Evolutionary conservation across 768 basidiomycete species (phyloP).

Genomic region (Phaeotremella fagi): DNA sequence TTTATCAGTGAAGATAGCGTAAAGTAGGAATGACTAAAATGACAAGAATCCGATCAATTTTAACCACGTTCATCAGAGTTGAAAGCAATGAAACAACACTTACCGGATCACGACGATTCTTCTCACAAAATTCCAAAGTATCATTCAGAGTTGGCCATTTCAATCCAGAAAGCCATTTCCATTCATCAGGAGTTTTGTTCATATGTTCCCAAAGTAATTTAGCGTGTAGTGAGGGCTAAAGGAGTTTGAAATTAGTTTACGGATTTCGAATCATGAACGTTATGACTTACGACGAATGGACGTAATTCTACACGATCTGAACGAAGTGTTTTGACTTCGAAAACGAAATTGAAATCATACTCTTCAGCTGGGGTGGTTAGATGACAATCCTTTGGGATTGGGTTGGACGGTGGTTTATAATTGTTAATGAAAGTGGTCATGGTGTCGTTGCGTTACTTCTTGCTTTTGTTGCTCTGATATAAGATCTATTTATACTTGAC

Average conservation of each 20-base stretch:
- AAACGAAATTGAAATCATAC: constrained; percentile 42
- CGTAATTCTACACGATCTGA: constrained; percentile 38
- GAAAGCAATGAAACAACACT: background rate
- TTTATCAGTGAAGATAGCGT: constrained; percentile 30
- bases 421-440: constrained; percentile 1
- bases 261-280: background rate
- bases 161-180: background rate
- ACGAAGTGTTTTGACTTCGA: constrained; percentile 26
- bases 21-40: constrained; percentile 14
- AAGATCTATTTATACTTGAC: too few species aligned
- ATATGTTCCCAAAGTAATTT: constrained; percentile 15
- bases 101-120: background rate
- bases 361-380: constrained; percentile 23
- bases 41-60: too few species aligned
- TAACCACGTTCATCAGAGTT: background rate
- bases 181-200: background rate
- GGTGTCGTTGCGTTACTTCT: too few species aligned
- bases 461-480: too few species aligned
- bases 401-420: background rate
- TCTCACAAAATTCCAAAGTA: background rate
- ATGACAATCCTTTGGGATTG: constrained; percentile 7
- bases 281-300: constrained; percentile 34
- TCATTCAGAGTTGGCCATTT: background rate
- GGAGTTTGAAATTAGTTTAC: background rate
- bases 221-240: constrained; percentile 32